Base-by-base conservation (phyloP, 768 basidiomycete species). In the Paxillus involutus region DNA sequence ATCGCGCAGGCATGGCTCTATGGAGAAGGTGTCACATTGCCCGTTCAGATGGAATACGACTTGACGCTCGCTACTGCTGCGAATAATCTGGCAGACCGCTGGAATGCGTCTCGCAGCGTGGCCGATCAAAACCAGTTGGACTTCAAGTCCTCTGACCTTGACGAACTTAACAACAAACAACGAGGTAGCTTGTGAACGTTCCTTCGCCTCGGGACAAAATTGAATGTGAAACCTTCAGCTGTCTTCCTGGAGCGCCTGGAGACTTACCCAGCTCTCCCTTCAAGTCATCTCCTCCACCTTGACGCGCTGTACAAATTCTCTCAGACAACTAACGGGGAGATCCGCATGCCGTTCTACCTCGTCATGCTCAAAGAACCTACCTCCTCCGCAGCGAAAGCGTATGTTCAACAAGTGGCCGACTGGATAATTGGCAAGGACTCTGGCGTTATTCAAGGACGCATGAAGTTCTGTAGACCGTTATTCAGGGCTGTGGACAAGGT, bases 221-320 rank as follows among this genome's bases (percentile, higher is more conserved):
- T 58, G 19, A 53, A 19, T 2, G n/a, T 4, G 30, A 32, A 3
- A 0, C 3, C 17, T 36, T 9, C 56, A 81, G 80, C 78, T 43
- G 80, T 84, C 48, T 84, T 86, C 72, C 75, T 86, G 53, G 79
- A 84, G 60, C 76, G 74, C 47, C 69, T 86, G 9, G 74, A 80
- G 57, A 62, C 43, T 12, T 74, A 71, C 47, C 44, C 69, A 0
- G 59, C 80, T 0, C 73, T 84, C 21, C 80, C 84, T 0, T 55
- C 70, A 1, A 35, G 64, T 0, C 78, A 79, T 59, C 63, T 83
- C 36, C 53, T 58, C 5, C 66, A 71, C 42, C 72, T 85, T 33
- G 79, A 78, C 52, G 51, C 61, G 40, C 59, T 77, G 3, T 85
- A 85, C 62, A 49, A 58, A 12, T 69, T 83, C 55, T 67, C 75